Base-by-base conservation (phyloP, 2,329 filamentous ascomycete species). In the Apiospora phragmitis region DNA sequence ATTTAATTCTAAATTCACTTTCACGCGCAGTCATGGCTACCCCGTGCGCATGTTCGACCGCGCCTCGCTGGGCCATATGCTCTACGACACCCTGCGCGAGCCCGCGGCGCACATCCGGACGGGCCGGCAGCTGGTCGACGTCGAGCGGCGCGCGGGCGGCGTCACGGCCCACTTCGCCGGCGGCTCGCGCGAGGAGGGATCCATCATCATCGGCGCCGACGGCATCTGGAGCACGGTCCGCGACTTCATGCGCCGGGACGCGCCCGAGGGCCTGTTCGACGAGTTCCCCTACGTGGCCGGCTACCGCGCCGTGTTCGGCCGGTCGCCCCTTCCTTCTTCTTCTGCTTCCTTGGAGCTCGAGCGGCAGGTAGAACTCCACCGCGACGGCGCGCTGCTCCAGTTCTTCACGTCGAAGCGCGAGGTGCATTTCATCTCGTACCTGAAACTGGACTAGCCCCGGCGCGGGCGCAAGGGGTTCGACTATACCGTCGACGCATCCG, bases 111-210 rank as follows among this genome's bases (percentile, higher is more conserved):
- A 47, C 42, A 38, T 69, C 24, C 12, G 29, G 8, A 69, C 68
- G 9, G 26, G 41, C 16, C 65, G 35, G 42, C 29, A 21, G 29
- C 26, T 69, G 4, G 32, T 65, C 11, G 41, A 29, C 24, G 24
- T 69, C 55, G n/a, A 32, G 18, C 41, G 38, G 38, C 32, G 32
- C 18, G 41, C 29, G 12, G 38, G 42, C 21, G 68, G 68, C 38
- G 55, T 66, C 1, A 24, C 24, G 8, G 55, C 65, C 16, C 16
- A 7, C 24, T 69, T 69, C 45, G 49, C 43, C 16, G 68, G 66
- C 49, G 68, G 68, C 72, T 49, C 72, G 68, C 45, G 75, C 71
- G 9, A 62, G 32, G 55, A 38, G 71, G 71, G 69, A 47, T 69
- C 68, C 24, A 65, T 69, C 55, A 26, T 69, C 41, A 66, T 69